phyloP scores from a whole-genome alignment of 768 basidiomycete species.

The Tephrocybe sp. region DNA sequence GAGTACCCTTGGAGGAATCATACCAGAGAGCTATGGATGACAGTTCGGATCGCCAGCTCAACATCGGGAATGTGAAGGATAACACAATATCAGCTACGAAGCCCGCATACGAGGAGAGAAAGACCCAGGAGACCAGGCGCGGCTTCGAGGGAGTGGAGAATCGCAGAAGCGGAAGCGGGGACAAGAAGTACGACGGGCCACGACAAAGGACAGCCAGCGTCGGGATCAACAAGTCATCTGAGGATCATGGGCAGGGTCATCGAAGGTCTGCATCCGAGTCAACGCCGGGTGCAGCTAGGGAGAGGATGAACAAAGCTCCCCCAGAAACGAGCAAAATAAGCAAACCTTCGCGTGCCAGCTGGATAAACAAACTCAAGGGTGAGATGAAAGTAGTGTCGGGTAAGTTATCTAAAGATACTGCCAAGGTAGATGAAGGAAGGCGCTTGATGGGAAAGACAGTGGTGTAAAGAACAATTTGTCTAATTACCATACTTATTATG shows the following conservation, averaged over 20 bases:
- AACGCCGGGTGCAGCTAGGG: neutral
- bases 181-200: neutral
- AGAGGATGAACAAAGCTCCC: neutral
- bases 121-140: slow-evolving; percentile 4
- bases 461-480: too few relatives aligned
- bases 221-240: neutral
- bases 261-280: neutral
- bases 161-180: neutral
- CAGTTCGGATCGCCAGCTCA: slow-evolving; percentile 15
- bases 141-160: neutral
- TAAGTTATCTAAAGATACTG: slow-evolving; percentile 34
- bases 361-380: slow-evolving; percentile 38
- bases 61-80: neutral
- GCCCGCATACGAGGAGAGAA: neutral
- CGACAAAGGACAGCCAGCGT: neutral
- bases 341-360: slow-evolving; percentile 20
- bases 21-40: slow-evolving; percentile 20
- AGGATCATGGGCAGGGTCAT: neutral
- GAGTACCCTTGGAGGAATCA: slow-evolving; percentile 16
- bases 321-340: neutral
- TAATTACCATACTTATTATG: too few relatives aligned
- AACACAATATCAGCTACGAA: neutral
- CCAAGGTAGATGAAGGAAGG: slow-evolving; percentile 36
- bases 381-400: slow-evolving; percentile 39
- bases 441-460: slow-evolving; percentile 29